Evolutionary conservation across 1,139 yeast genomes (phyloP), one percentile per base, ranked within the genome.

Genomic region (Geotrichum candidum): DNA sequence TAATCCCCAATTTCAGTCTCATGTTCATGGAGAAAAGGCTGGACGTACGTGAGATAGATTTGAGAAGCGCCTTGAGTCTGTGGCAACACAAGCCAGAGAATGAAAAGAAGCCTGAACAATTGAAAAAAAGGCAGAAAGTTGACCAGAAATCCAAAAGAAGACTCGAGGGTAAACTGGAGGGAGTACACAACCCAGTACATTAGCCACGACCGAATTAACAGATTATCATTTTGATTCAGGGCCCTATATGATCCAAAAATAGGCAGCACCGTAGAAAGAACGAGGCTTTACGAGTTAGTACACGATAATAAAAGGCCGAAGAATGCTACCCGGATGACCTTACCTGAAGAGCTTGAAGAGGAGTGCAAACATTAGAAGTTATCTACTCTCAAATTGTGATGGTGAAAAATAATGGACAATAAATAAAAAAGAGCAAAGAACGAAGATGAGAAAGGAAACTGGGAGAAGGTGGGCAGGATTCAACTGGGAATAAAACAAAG

Each of bases 121-220:
- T 78, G 73, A 71, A 81, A 84, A 48, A 84, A 76, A 3, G 88
- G 88, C 29, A 84, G 63, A n/a, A 78, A 64, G 58, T 73, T 61
- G 33, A 76, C 73, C 50, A 76, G 67, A 33, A 83, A 71, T 33
- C 79, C 77, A 31, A 82, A 69, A 23, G 79, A 68, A 23, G 77
- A 69, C 68, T 83, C 86, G 3, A 72, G 71, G n/a, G 79, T 68
- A 25, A 76, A 73, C 45, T 76, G 73, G 27, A 79, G 69, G 11
- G 82, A 83, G 60, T 77, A 70, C 2, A 84, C 84, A 27, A 83
- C 79, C 88, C 88, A 84, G 73, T 82, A 85, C 67, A 84, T 80
- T 57, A 84, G 76, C 88, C 88, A 84, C 66, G 84, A 83, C 61
- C 83, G 83, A 52, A 82, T 71, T 15, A 78, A 71, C 27, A 81